phyloP scores from a whole-genome alignment of 306 rosid genomes.

The Pachyrhizus erosus region DNA sequence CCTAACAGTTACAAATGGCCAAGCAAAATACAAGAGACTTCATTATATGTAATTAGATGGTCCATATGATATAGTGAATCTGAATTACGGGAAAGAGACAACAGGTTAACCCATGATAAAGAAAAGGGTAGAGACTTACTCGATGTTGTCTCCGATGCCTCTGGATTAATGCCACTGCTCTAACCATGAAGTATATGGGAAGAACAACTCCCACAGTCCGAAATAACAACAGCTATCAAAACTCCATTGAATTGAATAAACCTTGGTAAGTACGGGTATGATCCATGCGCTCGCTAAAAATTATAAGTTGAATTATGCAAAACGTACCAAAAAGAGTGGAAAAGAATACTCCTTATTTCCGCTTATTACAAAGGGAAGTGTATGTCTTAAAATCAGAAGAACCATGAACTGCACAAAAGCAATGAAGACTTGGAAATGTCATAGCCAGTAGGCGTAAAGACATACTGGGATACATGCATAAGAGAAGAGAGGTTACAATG shows the following conservation, averaged over 20 bases:
- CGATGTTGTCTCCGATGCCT: slow-evolving; percentile 63
- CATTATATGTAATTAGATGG: background rate
- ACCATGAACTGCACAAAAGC: slow-evolving; percentile 76
- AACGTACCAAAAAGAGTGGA: slow-evolving; percentile 76
- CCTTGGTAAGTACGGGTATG: slow-evolving; percentile 35
- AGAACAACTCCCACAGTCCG: slow-evolving; percentile 71
- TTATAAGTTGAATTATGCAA: slow-evolving; percentile 9
- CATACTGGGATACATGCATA: background rate
- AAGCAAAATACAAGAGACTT: slow-evolving; percentile 17
- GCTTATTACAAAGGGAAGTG: slow-evolving; percentile 70
- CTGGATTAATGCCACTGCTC: slow-evolving; percentile 63
- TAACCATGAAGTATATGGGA: slow-evolving; percentile 69
- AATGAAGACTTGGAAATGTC: slow-evolving; percentile 22
- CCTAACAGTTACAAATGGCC: slow-evolving; percentile 48
- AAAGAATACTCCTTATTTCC: slow-evolving; percentile 60
- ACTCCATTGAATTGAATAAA: slow-evolving; percentile 36
- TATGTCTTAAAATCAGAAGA: slow-evolving; percentile 76
- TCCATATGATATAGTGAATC: background rate
- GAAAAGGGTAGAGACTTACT: slow-evolving; percentile 45
- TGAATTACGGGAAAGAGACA: slow-evolving; percentile 7
- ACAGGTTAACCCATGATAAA: background rate
- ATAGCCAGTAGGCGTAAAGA: background rate
- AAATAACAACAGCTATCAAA: slow-evolving; percentile 63
- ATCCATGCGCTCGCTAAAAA: slow-evolving; percentile 15
- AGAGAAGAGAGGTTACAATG: slow-evolving; percentile 56